phyloP scores from a whole-genome alignment of 345 rosid species.

The Rhizophora mangle region DNA sequence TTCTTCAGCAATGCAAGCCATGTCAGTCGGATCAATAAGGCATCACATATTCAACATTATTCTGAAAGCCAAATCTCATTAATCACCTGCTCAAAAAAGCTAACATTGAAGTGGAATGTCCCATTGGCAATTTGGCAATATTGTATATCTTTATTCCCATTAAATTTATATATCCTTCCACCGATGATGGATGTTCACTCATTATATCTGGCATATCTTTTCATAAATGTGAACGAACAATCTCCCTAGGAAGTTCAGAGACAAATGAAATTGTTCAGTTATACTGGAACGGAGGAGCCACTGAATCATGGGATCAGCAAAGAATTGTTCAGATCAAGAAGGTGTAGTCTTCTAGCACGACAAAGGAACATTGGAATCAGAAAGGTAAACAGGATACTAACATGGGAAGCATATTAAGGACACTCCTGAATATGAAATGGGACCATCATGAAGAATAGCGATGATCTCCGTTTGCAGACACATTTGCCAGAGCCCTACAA shows the following conservation, averaged over 20 bases:
- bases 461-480: slow-evolving; percentile 39
- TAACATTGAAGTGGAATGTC: neutral
- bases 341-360: slow-evolving; percentile 21
- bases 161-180: slow-evolving; percentile 36
- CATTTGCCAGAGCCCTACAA: slow-evolving; percentile 54
- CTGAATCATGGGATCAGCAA: slow-evolving; percentile 16
- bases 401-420: neutral
- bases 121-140: slow-evolving; percentile 5
- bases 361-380: slow-evolving; percentile 19
- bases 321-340: slow-evolving; percentile 19
- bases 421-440: no score
- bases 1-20: no score
- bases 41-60: neutral
- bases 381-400: slow-evolving; percentile 18
- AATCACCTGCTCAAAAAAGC: neutral
- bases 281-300: neutral
- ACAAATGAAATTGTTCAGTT: slow-evolving; percentile 13
- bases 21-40: no score
- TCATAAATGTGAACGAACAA: neutral
- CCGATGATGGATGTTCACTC: slow-evolving; percentile 6
- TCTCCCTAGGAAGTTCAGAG: slow-evolving; percentile 14
- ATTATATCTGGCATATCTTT: no score
- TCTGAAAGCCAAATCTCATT: neutral
- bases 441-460: slow-evolving; percentile 28
- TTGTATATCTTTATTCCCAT: slow-evolving; percentile 33